phyloP scores from a whole-genome alignment of 2,329 filamentous ascomycete genomes.

The Zymoseptoria ardabiliae region DNA sequence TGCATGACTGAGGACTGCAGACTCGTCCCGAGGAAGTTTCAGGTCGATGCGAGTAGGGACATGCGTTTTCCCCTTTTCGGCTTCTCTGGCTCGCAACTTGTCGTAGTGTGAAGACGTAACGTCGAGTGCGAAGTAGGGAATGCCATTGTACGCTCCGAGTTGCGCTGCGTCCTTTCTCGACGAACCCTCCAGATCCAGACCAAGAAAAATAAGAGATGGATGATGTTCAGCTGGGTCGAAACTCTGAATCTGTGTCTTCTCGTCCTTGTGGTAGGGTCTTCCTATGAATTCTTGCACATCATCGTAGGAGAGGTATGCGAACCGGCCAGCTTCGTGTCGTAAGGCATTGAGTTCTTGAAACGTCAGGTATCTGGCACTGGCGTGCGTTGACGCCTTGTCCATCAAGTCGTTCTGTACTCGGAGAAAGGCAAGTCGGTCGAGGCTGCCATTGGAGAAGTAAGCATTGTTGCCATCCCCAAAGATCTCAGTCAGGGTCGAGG shows the following conservation, averaged over 20 bases:
- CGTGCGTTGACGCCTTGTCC: constrained; percentile 15
- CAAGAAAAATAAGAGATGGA: constrained; percentile 16
- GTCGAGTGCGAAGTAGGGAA: constrained; percentile 18
- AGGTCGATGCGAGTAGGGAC: constrained; percentile 15
- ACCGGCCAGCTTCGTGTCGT: constrained; percentile 7
- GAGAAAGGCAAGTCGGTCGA: constrained; percentile 16
- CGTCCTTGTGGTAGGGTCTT: constrained; percentile 13
- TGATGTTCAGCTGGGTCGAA: constrained; percentile 15
- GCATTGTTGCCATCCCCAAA: constrained; percentile 16
- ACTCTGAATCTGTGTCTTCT: constrained; percentile 14
- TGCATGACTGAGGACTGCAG: constrained; percentile 17
- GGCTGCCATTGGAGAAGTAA: constrained; percentile 15
- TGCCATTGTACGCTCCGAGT: constrained; percentile 12
- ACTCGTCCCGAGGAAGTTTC: constrained; percentile 12
- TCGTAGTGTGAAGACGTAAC: constrained; percentile 14
- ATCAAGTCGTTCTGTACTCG: constrained; percentile 13
- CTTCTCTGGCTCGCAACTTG: constrained; percentile 9
- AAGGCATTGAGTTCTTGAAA: constrained; percentile 16
- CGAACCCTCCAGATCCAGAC: constrained; percentile 15
- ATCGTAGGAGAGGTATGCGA: constrained; percentile 11
- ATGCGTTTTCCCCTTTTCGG: constrained; percentile 9
- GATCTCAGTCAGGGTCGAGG: constrained; percentile 13
- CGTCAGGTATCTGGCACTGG: constrained; percentile 14
- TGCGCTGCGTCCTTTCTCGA: constrained; percentile 9
- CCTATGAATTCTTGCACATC: constrained; percentile 13